phyloP scores from a whole-genome alignment of 768 basidiomycete genomes.

The Lyophyllum atratum region DNA sequence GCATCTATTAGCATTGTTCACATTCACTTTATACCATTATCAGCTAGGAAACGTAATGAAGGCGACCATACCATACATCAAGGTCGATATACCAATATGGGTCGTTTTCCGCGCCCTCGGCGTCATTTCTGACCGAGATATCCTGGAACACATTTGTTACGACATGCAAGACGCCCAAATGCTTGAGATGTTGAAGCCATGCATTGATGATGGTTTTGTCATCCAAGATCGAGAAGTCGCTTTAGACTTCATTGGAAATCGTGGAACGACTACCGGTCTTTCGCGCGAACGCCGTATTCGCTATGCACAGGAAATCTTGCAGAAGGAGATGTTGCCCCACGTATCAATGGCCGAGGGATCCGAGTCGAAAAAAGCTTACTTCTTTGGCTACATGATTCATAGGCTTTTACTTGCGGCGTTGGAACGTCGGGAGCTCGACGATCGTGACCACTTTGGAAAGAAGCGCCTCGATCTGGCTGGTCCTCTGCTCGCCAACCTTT shows the following conservation, averaged over 20 bases:
- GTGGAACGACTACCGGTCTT: slow-evolving; percentile 92
- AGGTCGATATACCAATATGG: slow-evolving; percentile 98
- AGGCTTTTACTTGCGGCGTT: slow-evolving; percentile 90
- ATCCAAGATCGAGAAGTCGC: slow-evolving; percentile 98
- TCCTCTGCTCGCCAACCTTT: slow-evolving; percentile 92
- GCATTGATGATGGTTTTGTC: slow-evolving; percentile 97
- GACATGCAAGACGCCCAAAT: slow-evolving; percentile 95
- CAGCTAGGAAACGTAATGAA: slow-evolving; percentile 93
- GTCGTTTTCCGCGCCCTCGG: slow-evolving; percentile 98
- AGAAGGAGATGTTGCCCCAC: slow-evolving; percentile 98
- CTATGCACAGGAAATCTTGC: slow-evolving; percentile 96
- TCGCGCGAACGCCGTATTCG: slow-evolving; percentile 91
- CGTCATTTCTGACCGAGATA: slow-evolving; percentile 96
- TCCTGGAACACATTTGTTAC: slow-evolving; percentile 97
- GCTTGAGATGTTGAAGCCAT: slow-evolving; percentile 98
- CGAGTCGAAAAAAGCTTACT: slow-evolving; percentile 98
- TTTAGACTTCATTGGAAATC: slow-evolving; percentile 96
- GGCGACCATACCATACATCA: slow-evolving; percentile 97
- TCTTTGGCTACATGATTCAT: slow-evolving; percentile 99
- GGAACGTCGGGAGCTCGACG: slow-evolving; percentile 93
- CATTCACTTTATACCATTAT: slow-evolving; percentile 6
- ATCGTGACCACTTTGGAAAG: slow-evolving; percentile 99
- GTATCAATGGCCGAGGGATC: slow-evolving; percentile 95
- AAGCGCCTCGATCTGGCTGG: slow-evolving; percentile 97
- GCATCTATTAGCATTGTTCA: slow-evolving; percentile 5